Base-by-base conservation (phyloP, 1,284 basidiomycete genomes). In the Tranzscheliella williamsii region DNA sequence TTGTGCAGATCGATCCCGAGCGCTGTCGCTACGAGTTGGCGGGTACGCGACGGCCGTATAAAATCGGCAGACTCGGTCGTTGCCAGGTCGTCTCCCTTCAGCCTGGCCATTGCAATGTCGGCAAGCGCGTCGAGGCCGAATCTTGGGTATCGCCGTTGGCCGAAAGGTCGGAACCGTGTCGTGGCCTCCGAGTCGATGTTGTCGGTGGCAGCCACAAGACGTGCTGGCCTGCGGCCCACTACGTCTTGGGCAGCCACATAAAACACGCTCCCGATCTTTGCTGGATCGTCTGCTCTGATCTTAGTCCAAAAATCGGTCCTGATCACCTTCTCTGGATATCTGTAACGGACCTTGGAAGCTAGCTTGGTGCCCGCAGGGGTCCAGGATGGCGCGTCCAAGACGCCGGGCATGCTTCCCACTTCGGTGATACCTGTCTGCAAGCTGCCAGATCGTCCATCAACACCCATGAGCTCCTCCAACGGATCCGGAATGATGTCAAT, bases 311-410 rank as follows among this genome's bases (percentile, higher is more conserved):
- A 98, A 76, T 97, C 94, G 38, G 97, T 83, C 42, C 89, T 84
- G 60, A 98, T 89, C 37, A 92, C 84, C 58, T 86, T 85, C 78
- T 98, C 95, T 2, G 94, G 94, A n/a, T 98, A 86, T 61, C 91
- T 83, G 79, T 93, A 97, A 40, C 88, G 84, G 53, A 90, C 85
- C 36, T 54, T 55, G 23, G 43, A 42, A 6, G 51, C 31, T 13
- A 60, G 43, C 32, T 89, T 78, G 55, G 81, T 81, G 11, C 31
- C 31, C 11, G 31, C 8, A 16, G 9, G 31, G 8, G 42, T 52
- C 5, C 45, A 2, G 3, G 46, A 20, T 9, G 57, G 57, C 12
- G 51, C 17, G 30, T 67, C 56, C n/a, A 50, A 36, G 12, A 60
- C 46, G 20, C 58, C 58, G 7, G 55, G 54, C 29, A 55, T 35